Conservation (phyloP, 2,329 filamentous ascomycete species). For the Exophiala mesophila region DNA sequence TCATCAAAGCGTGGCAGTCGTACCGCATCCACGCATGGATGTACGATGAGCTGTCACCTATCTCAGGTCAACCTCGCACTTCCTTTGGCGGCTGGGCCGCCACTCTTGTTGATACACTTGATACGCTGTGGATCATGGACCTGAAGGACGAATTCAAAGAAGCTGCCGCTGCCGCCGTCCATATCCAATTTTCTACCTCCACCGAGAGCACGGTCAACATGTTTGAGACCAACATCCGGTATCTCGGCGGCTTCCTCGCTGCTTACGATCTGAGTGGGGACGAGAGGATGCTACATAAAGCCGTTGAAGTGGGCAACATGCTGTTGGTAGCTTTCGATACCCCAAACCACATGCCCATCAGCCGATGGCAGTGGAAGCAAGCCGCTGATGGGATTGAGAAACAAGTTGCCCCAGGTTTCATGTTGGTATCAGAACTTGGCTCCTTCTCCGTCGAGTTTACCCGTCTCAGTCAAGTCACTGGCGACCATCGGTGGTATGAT, state of each 20-base stretch:
- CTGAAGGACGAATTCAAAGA: slow-evolving; percentile 53
- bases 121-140: slow-evolving; percentile 61
- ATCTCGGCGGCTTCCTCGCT: slow-evolving; percentile 73
- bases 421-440: slow-evolving; percentile 25
- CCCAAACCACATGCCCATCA: slow-evolving; percentile 27
- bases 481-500: slow-evolving; percentile 34
- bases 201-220: slow-evolving; percentile 56
- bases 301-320: slow-evolving; percentile 50
- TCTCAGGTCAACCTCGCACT: slow-evolving; percentile 49
- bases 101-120: slow-evolving; percentile 56
- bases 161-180: slow-evolving; percentile 48
- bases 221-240: slow-evolving; percentile 88
- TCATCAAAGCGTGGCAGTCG: slow-evolving; percentile 52
- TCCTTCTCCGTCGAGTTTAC: slow-evolving; percentile 39
- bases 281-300: slow-evolving; percentile 46
- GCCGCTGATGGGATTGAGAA: slow-evolving; percentile 9
- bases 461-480: slow-evolving; percentile 34
- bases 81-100: slow-evolving; percentile 60
- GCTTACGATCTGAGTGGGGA: slow-evolving; percentile 54
- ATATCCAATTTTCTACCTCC: slow-evolving; percentile 49
- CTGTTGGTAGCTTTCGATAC: slow-evolving; percentile 43
- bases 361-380: slow-evolving; percentile 29
- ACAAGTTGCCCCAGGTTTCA: neutral
- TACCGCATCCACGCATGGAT: slow-evolving; percentile 61
- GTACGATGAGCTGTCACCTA: slow-evolving; percentile 57